Evolutionary conservation across 768 basidiomycete genomes (phyloP), one percentile per base, ranked within the genome.

Genomic region (Kwoniella newhampshirensis): DNA sequence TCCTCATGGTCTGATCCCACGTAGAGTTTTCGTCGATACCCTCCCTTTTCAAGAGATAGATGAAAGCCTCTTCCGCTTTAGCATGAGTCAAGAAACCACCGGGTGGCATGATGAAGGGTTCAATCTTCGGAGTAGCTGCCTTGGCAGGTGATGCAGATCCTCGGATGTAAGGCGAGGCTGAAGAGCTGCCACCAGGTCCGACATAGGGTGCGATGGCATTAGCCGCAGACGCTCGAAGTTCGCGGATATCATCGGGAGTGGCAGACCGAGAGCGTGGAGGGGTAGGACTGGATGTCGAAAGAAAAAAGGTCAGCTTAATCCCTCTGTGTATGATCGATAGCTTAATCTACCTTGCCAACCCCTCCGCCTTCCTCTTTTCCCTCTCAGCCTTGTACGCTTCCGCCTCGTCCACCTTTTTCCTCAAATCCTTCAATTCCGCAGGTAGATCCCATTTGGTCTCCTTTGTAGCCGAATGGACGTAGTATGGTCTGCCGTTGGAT

Each of bases 1-100:
- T 88, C 73, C 93, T 84, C 89, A 98, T 96, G 50, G 92, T 91
- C 79, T 89, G 86, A 76, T 99, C 96, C 96, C 96, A 99, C 32
- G 91, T 91, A 89, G 90, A 97, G 62, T 82, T 86, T 42, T 87
- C 85, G 77, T 91, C 89, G 40, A 98, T 88, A 28, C 89, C 89
- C 43, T 89, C 87, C 78, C 90, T 91, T 66, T 87, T 83, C 66
- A 99, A 78, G 54, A 99, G 80, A 78, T 89, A 89, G 70, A 86
- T 84, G 76, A 99, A 99, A 12, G 93, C 96, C 71, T 89, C 88
- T 76, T 96, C 92, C 20, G 91, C 92, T 67, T 96, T 91, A 67
- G 90, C 89, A 11, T 85, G 77, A 4, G 89, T 94, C 42, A 82
- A 65, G 68, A 93, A 97, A 3, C 91, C 91, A 57, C 90, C 91